Evolutionary conservation across 139 green algal genomes (phyloP).

Genomic region (Chlorella sorokiniana): DNA sequence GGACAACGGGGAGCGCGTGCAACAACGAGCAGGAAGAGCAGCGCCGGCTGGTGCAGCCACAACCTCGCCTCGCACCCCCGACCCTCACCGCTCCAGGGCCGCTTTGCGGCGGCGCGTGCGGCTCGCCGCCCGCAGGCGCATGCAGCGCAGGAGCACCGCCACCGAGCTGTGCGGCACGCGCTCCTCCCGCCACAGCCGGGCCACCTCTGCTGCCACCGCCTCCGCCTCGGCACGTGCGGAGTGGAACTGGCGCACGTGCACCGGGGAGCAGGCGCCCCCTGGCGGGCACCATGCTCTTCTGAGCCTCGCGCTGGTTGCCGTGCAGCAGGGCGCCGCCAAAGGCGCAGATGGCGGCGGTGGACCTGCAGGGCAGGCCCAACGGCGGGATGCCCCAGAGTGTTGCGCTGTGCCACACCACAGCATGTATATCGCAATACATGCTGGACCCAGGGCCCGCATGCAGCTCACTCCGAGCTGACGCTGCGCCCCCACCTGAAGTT

Average conservation of each 20-base stretch:
- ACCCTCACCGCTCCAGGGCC: conserved; percentile 1
- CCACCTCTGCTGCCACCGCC: neutral
- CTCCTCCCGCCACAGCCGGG: conserved; percentile 4
- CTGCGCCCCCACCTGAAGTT: conserved; percentile 4
- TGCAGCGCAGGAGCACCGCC: conserved; percentile 17
- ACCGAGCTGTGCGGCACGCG: neutral
- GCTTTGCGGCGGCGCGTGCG: conserved; percentile 3
- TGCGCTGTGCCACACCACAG: too few relatives aligned
- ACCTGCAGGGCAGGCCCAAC: neutral
- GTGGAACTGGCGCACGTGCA: neutral
- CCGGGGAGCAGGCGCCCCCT: neutral
- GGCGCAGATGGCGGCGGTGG: conserved; percentile 18
- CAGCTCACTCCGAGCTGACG: neutral
- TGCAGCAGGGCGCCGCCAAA: conserved; percentile 12
- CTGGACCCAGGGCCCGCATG: too few relatives aligned
- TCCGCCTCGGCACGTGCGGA: neutral
- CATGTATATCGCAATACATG: too few relatives aligned
- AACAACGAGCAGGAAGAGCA: too few relatives aligned
- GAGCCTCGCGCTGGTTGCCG: neutral
- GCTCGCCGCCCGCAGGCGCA: neutral
- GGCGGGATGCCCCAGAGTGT: neutral
- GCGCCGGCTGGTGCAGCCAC: too few relatives aligned
- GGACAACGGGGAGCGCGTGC: too few relatives aligned
- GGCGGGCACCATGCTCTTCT: conserved; percentile 12
- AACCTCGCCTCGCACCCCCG: too few relatives aligned